Evolutionary conservation across 192 early-diverging fungal species (phyloP).

Genomic region (Geosiphon pyriformis): DNA sequence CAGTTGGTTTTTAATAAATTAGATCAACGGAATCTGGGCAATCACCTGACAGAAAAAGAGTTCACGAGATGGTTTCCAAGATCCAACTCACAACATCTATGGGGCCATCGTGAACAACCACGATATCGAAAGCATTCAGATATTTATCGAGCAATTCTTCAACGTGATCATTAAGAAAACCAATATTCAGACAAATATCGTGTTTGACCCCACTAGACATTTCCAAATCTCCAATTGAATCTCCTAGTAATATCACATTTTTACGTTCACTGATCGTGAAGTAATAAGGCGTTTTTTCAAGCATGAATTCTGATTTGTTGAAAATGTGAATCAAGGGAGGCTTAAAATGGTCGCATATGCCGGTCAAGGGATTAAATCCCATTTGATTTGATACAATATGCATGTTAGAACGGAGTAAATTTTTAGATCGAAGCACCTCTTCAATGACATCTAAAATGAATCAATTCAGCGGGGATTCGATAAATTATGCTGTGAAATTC

Average conservation of each 20-base stretch:
- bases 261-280: conserved; percentile 35
- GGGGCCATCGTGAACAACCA: conserved; percentile 50
- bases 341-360: conserved; percentile 51
- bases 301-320: conserved; percentile 61
- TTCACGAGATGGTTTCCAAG: conserved; percentile 1
- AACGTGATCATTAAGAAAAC: conserved; percentile 64
- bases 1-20: too few species aligned
- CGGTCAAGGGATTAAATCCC: conserved; percentile 50
- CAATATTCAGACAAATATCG: conserved; percentile 56
- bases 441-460: conserved; percentile 52
- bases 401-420: conserved; percentile 45
- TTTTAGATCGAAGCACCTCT: conserved; percentile 39
- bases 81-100: conserved; percentile 18
- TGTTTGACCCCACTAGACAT: conserved; percentile 60
- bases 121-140: conserved; percentile 57
- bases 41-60: too few species aligned
- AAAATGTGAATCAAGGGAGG: conserved; percentile 67
- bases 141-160: conserved; percentile 48
- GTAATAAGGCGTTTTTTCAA: conserved; percentile 45
- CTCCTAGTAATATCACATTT: conserved; percentile 68
- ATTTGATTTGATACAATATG: conserved; percentile 70
- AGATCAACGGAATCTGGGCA: too few species aligned
- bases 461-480: neutral
- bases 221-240: conserved; percentile 63
- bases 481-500: neutral